phyloP scores from a whole-genome alignment of 352 stramenopile species.

The Phytophthora podocarpi region DNA sequence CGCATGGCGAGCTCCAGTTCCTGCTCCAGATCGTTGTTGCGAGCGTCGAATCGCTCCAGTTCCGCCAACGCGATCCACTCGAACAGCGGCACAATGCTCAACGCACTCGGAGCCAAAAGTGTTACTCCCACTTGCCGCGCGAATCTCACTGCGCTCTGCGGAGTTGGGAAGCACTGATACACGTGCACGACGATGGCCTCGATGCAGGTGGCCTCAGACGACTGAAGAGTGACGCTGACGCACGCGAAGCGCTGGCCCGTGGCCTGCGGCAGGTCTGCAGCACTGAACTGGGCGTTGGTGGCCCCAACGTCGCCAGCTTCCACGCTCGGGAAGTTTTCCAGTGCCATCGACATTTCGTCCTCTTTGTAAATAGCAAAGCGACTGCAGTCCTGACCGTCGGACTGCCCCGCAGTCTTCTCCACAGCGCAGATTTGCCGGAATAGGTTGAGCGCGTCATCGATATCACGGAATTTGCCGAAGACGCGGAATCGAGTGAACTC shows the following conservation, averaged over 20 bases:
- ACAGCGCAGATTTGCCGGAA: conserved; percentile 71
- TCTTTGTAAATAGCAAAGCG: conserved; percentile 84
- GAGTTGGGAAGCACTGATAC: conserved; percentile 83
- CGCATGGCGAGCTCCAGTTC: conserved; percentile 60
- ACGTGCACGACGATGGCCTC: conserved; percentile 72
- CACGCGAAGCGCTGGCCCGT: conserved; percentile 81
- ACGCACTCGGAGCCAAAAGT: conserved; percentile 44
- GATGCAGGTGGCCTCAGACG: conserved; percentile 28
- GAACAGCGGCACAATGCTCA: conserved; percentile 81
- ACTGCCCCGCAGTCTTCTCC: conserved; percentile 36
- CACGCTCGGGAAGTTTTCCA: conserved; percentile 66
- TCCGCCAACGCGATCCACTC: conserved; percentile 76
- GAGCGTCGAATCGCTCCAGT: conserved; percentile 74
- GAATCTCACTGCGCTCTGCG: conserved; percentile 79
- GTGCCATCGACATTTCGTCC: conserved; percentile 78
- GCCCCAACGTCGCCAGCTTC: neutral
- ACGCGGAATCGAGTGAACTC: conserved; percentile 68
- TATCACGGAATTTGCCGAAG: conserved; percentile 73
- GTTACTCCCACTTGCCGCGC: conserved; percentile 57
- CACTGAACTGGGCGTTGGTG: conserved; percentile 42
- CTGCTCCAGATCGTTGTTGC: conserved; percentile 64
- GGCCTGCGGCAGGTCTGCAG: conserved; percentile 47
- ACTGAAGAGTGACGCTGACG: conserved; percentile 53
- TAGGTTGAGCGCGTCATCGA: conserved; percentile 64
- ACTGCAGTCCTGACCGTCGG: conserved; percentile 44